Evolutionary conservation across 1,284 basidiomycete genomes (phyloP), one percentile per base, ranked within the genome.

Genomic region (Microbotryum violaceum): DNA sequence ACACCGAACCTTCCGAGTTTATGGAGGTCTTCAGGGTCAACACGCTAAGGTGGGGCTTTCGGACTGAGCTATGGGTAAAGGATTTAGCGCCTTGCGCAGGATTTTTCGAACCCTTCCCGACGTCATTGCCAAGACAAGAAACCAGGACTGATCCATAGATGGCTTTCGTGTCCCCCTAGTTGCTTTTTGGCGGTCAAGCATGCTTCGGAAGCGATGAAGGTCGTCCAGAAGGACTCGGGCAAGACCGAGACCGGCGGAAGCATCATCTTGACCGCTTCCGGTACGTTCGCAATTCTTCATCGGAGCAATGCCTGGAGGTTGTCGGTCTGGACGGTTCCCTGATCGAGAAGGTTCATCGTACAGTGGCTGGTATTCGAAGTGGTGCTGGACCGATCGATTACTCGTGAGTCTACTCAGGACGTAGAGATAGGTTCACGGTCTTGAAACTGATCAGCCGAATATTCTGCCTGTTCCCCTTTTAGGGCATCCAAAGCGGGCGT

Each of bases 401-500:
- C 89, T 73, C 71, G 57, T 65, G 4, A n/a, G 56, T 29, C n/a
- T 6, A 33, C 42, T n/a, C 8, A 8, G n/a, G 52, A 16, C 48
- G 7, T 49, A 31, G 2, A 23, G 12, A 27, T 23, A 49, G 10
- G 1, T 27, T n/a, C 48, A 23, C 21, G 48, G 12, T 27, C 21
- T 49, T 16, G 48, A 2, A 21, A 29, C 27, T 29, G 29, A 23
- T 49, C 23, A 23, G 21, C 48, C 9, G 8, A 31, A 31, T 23
- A 16, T 6, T 23, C 48, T 49, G 48, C 21, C 48, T 49, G 10
- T n/a, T 52, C 9, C 33, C 29, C 47, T 59, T 27, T 54, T 72
- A 90, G 89, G 91, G 89, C 90, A 51, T 89, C 87, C 70, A 93
- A 93, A 78, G 87, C 90, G 29, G 89, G 86, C 8, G 88, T 92